Evolutionary conservation across 495 filamentous ascomycete genomes (phyloP).

Genomic region (Aspergillus nidulans): DNA sequence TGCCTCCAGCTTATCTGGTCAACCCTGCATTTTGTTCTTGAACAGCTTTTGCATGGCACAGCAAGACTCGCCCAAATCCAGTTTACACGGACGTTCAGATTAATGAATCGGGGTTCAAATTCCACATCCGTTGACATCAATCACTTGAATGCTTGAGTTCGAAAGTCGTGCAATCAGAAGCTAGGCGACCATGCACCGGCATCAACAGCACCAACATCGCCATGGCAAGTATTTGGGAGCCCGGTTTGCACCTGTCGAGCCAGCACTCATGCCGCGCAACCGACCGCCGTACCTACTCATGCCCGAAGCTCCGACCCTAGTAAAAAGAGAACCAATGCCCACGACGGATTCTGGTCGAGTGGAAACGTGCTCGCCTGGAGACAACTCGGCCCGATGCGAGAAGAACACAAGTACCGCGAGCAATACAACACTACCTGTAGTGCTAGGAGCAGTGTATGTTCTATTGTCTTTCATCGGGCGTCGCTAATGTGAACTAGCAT

Average conservation of each 20-base stretch:
- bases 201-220: constrained; percentile 15
- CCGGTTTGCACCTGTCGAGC: constrained; percentile 19
- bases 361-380: constrained; percentile 10
- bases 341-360: constrained; percentile 8
- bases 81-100: constrained; percentile 5
- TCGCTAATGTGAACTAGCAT: constrained; percentile 49
- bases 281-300: constrained; percentile 24
- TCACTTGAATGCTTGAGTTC: background rate
- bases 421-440: constrained; percentile 69
- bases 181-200: constrained; percentile 28
- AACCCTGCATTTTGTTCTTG: background rate
- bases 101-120: background rate
- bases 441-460: constrained; percentile 78
- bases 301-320: constrained; percentile 22
- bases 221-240: constrained; percentile 26
- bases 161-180: background rate
- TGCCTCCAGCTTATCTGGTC: background rate
- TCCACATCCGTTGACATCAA: background rate
- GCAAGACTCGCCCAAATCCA: constrained; percentile 7
- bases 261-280: constrained; percentile 27
- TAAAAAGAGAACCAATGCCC: constrained; percentile 26
- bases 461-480: background rate
- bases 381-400: constrained; percentile 16
- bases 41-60: background rate
- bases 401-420: constrained; percentile 49